Evolutionary conservation across 2,329 filamentous ascomycete species (phyloP), one percentile per base, ranked within the genome.

Genomic region (Aspergillus sp.): DNA sequence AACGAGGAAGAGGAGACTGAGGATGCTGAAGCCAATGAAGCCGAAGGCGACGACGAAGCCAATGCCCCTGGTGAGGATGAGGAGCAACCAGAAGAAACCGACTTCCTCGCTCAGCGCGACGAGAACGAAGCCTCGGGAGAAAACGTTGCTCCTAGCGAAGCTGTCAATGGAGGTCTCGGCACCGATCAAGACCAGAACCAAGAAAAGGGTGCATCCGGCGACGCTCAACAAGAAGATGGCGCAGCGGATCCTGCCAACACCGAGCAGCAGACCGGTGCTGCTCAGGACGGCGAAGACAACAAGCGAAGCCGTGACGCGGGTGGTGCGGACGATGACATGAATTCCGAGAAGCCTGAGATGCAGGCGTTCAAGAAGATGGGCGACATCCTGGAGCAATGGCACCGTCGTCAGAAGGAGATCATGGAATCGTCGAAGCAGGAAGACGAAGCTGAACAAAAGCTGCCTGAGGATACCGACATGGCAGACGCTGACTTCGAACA

Each of bases 301-400:
- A 61, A 66, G 53, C 56, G 58, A 15, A 66, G 62, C 48, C 60
- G 60, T 35, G 67, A 69, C 43, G 61, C 61, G 35, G 68, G 67
- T 37, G 69, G 67, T 37, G 61, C 55, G 7, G 37, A 30, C 25
- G 62, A 68, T 23, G 64, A 71, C 43, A 57, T 59, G 19, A 58
- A 58, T 33, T 58, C 63, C 6, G 60, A 69, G 38, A 67, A 70
- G 44, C 66, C 67, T 52, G 66, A 80, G 45, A 72, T 75, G 41
- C 82, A 93, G 56, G 87, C 90, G 1, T 95, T 96, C 77, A 93
- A 93, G 72, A 94, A 95, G 62, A 80, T 98, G 25, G 93, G 93
- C 19, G 90, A 98, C 71, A 86, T 89, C 5, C 76, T 98, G 27
- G 90, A 97, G 66, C 82, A 85, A 58, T 98, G 90, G 88, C 90